Evolutionary conservation across 768 basidiomycete genomes (phyloP), one percentile per base, ranked within the genome.

Genomic region (Dendrothele bispora): DNA sequence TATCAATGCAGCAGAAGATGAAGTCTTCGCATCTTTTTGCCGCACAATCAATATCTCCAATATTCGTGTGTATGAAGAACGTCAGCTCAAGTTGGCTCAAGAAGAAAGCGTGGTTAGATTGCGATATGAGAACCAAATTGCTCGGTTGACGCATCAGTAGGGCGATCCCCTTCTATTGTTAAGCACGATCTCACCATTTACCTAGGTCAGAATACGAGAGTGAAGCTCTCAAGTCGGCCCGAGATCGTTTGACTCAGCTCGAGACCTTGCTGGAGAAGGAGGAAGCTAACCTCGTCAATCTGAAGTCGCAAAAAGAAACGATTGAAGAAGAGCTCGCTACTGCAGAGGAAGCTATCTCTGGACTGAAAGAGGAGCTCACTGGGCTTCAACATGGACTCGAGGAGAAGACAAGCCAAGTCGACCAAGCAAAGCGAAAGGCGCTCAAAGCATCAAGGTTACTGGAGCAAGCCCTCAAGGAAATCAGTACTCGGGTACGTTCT

Each of bases 61-160:
- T 65, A 92, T 99, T 53, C 82, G 95, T 22, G 91, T 95, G 56
- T 99, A 95, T 61, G 95, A 98, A 66, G 88, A 92, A 61, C 82
- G 88, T 18, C 92, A 95, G 59, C 72, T 98, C 25, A 89, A 86
- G 63, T 80, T 90, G 20, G 91, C 90, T 0, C 86, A 93, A 64
- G 89, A 90, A 57, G 92, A 93, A 64, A 89, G 82, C 59, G 90
- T 89, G 56, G 89, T 88, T 7, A 72, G 90, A 48, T 68, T 94
- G 54, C 78, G 86, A 39, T 95, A 83, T 55, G 86, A 93, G 54
- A 88, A 84, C 4, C 92, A 95, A 62, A 88, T 95, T 50, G 86
- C 88, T 0, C 78, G 95, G 7, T 70, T 98, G 48, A 83, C 78
- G 2, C 90, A 95, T 66, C 88, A 91, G 94, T 93, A 62, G 46